These are phyloP conservation scores for Microdochium trichocladiopsis DNA, from an alignment of 2,329 filamentous ascomycete species.

Conservation along the genomic window DNA sequence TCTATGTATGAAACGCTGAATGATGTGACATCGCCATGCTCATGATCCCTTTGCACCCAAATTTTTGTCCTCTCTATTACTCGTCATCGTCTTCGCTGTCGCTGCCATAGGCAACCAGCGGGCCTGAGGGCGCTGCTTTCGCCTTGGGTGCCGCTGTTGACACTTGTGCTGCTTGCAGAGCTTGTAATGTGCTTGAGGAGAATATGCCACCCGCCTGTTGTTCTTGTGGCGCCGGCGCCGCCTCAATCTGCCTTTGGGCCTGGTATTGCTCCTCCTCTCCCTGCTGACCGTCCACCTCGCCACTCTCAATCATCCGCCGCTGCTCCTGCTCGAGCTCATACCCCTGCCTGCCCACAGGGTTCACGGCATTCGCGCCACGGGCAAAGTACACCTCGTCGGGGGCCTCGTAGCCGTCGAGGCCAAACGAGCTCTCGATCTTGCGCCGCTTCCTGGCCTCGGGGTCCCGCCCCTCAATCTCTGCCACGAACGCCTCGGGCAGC, in stretches of 20 bases:
- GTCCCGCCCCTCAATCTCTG: constrained; percentile 88
- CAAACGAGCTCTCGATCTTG: constrained; percentile 84
- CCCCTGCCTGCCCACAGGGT: constrained; percentile 49
- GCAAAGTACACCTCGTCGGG: constrained; percentile 93
- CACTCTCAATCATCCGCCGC: constrained; percentile 48
- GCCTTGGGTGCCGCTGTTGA: constrained; percentile 43
- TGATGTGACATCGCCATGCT: background rate
- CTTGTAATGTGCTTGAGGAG: constrained; percentile 73
- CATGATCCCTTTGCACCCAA: no score
- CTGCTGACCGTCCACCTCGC: constrained; percentile 27
- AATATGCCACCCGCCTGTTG: constrained; percentile 60
- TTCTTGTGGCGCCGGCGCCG: constrained; percentile 29
- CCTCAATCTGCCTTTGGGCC: constrained; percentile 27
- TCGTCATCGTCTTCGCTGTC: constrained; percentile 65
- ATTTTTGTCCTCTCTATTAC: constrained; percentile 7
- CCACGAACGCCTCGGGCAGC: constrained; percentile 82
- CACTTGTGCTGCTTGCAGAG: constrained; percentile 55
- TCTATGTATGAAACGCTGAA: background rate
- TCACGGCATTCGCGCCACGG: constrained; percentile 62
- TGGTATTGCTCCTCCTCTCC: constrained; percentile 20
- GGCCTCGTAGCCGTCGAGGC: constrained; percentile 84
- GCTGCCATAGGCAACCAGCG: constrained; percentile 83
- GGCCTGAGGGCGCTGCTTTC: constrained; percentile 51
- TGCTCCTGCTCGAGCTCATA: constrained; percentile 59
- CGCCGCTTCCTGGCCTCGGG: constrained; percentile 81